A percentile compares a stretch with the other conserved stretches of the same genome.
These are phyloP conservation scores for Ramichloridium luteum DNA, from an alignment of 2,329 filamentous ascomycete species.

Conservation along the genomic window DNA sequence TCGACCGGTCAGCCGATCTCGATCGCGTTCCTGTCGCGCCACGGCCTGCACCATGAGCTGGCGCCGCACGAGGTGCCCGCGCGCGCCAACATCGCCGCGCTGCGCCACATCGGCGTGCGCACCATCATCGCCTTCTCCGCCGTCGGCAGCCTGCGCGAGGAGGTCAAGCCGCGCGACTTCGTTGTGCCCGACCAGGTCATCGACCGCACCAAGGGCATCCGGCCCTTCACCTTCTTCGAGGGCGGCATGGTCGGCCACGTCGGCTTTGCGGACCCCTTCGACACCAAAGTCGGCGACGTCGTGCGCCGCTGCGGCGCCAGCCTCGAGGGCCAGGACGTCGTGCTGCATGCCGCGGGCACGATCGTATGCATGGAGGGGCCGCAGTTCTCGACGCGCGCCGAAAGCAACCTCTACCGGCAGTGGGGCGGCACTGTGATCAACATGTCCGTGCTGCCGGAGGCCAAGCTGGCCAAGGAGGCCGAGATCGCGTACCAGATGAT, in stretches of 20 bases:
- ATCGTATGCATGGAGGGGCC: conserved; percentile 98
- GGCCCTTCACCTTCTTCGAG: conserved; percentile 94
- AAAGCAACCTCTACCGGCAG: conserved; percentile 85
- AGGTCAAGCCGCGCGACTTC: conserved; percentile 92
- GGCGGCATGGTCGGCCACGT: conserved; percentile 86
- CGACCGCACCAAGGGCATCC: conserved; percentile 88
- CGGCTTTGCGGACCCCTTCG: conserved; percentile 92
- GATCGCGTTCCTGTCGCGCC: conserved; percentile 85
- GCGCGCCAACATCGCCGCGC: conserved; percentile 95
- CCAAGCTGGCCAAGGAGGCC: conserved; percentile 89
- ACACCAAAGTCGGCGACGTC: conserved; percentile 61
- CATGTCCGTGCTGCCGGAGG: conserved; percentile 92
- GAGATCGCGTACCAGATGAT: conserved; percentile 98
- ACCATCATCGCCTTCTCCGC: conserved; percentile 90
- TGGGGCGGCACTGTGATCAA: conserved; percentile 96
- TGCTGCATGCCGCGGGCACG: conserved; percentile 70
- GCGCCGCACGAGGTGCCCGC: conserved; percentile 91
- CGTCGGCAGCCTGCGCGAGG: conserved; percentile 82
- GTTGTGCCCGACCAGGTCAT: conserved; percentile 94
- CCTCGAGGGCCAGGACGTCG: conserved; percentile 73
- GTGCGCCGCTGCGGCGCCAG: conserved; percentile 64
- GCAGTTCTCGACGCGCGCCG: conserved; percentile 90
- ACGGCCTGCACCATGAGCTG: conserved; percentile 77
- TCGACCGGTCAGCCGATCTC: conserved; percentile 48
- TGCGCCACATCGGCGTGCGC: conserved; percentile 78